Percentiles rank a stretch among this genome's conserved stretches.
Evolutionary conservation across 805 yeast species (phyloP).

Genomic region (Wickerhamiella cacticola): DNA sequence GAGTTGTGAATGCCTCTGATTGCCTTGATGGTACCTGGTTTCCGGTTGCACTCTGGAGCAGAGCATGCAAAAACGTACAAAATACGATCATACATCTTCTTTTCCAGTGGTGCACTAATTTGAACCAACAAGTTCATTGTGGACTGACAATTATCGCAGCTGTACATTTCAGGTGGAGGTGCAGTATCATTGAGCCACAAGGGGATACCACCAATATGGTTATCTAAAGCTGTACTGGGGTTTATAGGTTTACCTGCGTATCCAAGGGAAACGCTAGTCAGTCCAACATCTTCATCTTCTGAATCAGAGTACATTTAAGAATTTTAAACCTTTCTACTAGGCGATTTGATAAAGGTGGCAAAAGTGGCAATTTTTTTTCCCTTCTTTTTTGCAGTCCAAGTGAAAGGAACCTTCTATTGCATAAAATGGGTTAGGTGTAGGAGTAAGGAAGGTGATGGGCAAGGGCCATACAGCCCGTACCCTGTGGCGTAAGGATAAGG

Average conservation of each 20-base stretch:
- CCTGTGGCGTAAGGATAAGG: no score
- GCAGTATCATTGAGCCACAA: conserved; percentile 47
- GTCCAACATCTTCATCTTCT: conserved; percentile 20
- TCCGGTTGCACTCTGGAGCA: conserved; percentile 50
- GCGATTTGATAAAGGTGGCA: not conserved
- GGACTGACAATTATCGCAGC: conserved; percentile 55
- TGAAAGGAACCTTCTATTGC: no score
- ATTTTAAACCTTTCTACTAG: not conserved
- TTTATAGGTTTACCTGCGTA: conserved; percentile 23
- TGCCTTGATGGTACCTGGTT: conserved; percentile 59
- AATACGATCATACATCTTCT: conserved; percentile 51
- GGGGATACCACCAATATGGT: conserved; percentile 73
- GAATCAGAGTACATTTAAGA: conserved; percentile 1
- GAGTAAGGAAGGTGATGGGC: no score
- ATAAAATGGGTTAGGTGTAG: no score
- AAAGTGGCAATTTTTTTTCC: not conserved
- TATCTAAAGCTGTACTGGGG: conserved; percentile 25
- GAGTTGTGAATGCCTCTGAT: conserved; percentile 65
- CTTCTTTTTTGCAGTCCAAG: no score
- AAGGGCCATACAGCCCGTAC: no score
- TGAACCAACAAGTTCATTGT: conserved; percentile 62
- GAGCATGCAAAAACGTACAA: conserved; percentile 71
- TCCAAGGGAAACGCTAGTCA: conserved; percentile 29
- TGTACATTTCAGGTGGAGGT: conserved; percentile 40
- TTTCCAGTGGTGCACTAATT: conserved; percentile 67